phyloP scores from a whole-genome alignment of 768 basidiomycete species.

The Heimioporus sp. region DNA sequence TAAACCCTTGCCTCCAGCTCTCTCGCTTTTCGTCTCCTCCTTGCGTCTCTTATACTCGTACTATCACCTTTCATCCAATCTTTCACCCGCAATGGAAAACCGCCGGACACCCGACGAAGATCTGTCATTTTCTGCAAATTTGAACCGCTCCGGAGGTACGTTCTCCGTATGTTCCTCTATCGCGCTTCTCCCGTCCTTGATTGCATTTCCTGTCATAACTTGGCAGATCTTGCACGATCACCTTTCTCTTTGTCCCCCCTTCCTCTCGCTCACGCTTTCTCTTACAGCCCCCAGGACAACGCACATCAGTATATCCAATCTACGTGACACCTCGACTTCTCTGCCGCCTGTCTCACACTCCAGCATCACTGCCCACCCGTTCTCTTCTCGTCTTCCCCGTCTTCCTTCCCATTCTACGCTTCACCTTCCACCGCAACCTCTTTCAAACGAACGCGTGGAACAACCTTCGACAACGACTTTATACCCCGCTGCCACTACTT shows the following conservation, averaged over 20 bases:
- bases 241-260: neutral
- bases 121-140: conserved; percentile 6
- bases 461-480: neutral
- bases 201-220: conserved; percentile 5
- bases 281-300: conserved; percentile 9
- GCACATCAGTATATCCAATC: neutral
- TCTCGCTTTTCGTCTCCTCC: too few relatives aligned
- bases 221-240: conserved; percentile 18
- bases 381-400: neutral
- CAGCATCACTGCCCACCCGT: neutral
- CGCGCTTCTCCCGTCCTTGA: conserved; percentile 7
- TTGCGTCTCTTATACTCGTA: too few relatives aligned
- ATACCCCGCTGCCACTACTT: neutral
- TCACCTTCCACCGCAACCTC: neutral
- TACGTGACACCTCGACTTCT: neutral
- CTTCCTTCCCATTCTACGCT: neutral
- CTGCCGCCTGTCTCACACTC: neutral
- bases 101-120: conserved; percentile 19
- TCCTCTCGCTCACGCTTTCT: conserved; percentile 4
- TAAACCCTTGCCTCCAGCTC: too few relatives aligned
- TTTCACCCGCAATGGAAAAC: conserved; percentile 23
- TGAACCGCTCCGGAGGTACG: conserved; percentile 27
- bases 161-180: conserved; percentile 12
- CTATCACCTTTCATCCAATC: too few relatives aligned
- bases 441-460: neutral